phyloP scores from a whole-genome alignment of 2,329 filamentous ascomycete species.

The Chlorencoelia australis region DNA sequence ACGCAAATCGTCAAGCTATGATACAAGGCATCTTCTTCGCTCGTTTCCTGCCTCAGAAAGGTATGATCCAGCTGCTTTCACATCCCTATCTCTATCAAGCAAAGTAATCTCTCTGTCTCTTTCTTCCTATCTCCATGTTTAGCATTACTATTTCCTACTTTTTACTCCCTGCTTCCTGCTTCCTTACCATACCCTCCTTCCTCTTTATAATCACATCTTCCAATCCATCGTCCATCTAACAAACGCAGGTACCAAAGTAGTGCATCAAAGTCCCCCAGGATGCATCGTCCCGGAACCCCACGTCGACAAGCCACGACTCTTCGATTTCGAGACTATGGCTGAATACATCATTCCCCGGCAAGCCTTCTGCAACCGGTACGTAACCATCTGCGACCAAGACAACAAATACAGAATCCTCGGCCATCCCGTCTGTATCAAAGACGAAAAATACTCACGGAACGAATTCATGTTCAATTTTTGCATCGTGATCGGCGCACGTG shows the following conservation, averaged over 20 bases:
- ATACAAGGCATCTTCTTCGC: conserved; percentile 65
- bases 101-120: not conserved
- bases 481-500: conserved; percentile 61
- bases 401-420: conserved; percentile 70
- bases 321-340: conserved; percentile 78
- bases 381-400: conserved; percentile 66
- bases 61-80: conserved; percentile 35
- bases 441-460: conserved; percentile 76
- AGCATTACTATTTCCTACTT: not conserved
- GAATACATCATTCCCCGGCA: conserved; percentile 93
- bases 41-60: conserved; percentile 56
- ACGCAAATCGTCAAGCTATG: conserved; percentile 42
- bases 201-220: not conserved
- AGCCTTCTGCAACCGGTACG: conserved; percentile 85
- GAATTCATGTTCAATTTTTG: conserved; percentile 99
- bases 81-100: not conserved
- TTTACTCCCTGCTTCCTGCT: too few species aligned
- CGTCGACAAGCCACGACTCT: conserved; percentile 49
- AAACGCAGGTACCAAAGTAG: conserved; percentile 46
- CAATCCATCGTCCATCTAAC: not conserved
- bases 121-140: not conserved
- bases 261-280: conserved; percentile 51
- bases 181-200: too few species aligned
- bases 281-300: conserved; percentile 45
- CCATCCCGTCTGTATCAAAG: conserved; percentile 78